Percentiles rank a stretch among this genome's conserved stretches.
Evolutionary conservation across 2,329 filamentous ascomycete species (phyloP).

Genomic region (Xylariaceae sp.): DNA sequence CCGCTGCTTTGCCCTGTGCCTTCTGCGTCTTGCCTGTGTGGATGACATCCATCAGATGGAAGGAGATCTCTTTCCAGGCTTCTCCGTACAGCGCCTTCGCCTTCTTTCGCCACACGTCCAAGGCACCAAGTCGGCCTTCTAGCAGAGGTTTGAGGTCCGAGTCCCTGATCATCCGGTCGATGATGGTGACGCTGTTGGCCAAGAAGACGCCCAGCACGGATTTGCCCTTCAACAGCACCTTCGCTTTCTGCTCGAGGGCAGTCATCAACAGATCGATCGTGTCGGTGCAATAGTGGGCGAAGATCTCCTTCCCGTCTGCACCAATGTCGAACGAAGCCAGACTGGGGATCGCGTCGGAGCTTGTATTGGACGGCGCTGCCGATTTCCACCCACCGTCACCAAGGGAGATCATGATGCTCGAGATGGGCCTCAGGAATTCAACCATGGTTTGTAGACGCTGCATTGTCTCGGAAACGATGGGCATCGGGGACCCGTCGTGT

Average conservation of each 20-base stretch:
- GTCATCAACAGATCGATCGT: constrained; percentile 77
- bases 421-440: constrained; percentile 76
- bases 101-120: constrained; percentile 85
- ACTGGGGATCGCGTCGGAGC: constrained; percentile 61
- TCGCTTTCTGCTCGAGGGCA: constrained; percentile 69
- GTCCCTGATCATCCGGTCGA: constrained; percentile 76
- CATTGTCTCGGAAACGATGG: constrained; percentile 80
- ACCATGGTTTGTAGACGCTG: constrained; percentile 81
- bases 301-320: constrained; percentile 80
- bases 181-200: constrained; percentile 77
- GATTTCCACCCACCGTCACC: constrained; percentile 87
- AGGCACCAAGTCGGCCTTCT: constrained; percentile 55
- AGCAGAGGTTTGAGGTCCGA: constrained; percentile 75
- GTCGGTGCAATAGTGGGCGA: constrained; percentile 84
- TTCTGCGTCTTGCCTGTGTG: constrained; percentile 73
- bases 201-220: constrained; percentile 81
- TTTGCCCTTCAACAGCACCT: constrained; percentile 68
- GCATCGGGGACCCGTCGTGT: constrained; percentile 69
- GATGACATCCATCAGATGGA: constrained; percentile 81
- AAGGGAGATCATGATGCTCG: constrained; percentile 84
- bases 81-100: constrained; percentile 76
- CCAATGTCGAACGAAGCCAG: constrained; percentile 79
- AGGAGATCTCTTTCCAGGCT: constrained; percentile 81
- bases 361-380: constrained; percentile 43
- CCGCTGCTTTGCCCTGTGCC: too few species aligned